phyloP scores from a whole-genome alignment of 148 eudicot genomes.

The Simmondsia chinensis region DNA sequence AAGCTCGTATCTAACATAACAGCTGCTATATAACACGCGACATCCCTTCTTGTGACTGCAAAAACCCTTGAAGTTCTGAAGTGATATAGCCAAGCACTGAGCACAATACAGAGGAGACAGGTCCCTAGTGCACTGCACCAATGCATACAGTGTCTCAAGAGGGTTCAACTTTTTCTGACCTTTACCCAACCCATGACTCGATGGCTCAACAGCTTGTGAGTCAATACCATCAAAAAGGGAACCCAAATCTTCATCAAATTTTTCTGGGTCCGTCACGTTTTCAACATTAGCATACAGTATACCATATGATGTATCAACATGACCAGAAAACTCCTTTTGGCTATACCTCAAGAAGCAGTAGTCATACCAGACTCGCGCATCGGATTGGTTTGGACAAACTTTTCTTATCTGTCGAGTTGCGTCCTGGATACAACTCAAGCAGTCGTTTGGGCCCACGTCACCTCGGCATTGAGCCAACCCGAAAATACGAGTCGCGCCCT shows the following conservation, averaged over 20 bases:
- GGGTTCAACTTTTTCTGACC: slow-evolving; percentile 20
- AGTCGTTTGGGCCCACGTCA: slow-evolving; percentile 26
- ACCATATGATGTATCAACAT: slow-evolving; percentile 28
- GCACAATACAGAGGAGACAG: slow-evolving; percentile 37
- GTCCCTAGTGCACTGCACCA: slow-evolving; percentile 75
- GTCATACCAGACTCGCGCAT: slow-evolving; percentile 48
- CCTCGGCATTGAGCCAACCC: slow-evolving; percentile 57
- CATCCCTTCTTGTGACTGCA: slow-evolving; percentile 59
- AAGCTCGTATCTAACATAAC: slow-evolving; percentile 62
- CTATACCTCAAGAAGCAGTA: slow-evolving; percentile 48
- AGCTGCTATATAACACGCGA: slow-evolving; percentile 61
- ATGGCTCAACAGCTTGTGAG: slow-evolving; percentile 16
- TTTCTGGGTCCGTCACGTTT: slow-evolving; percentile 21
- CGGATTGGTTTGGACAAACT: slow-evolving; percentile 30
- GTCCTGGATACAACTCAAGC: slow-evolving; percentile 30
- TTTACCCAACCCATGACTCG: slow-evolving; percentile 28
- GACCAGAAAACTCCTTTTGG: slow-evolving; percentile 22
- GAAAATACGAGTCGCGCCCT: slow-evolving; percentile 14
- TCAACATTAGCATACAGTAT: slow-evolving; percentile 18
- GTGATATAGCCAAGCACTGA: slow-evolving; percentile 59
- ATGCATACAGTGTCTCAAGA: slow-evolving; percentile 47
- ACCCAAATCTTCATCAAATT: slow-evolving; percentile 24
- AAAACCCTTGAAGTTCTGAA: slow-evolving; percentile 32
- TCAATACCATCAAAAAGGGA: slow-evolving; percentile 13
- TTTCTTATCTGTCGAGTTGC: slow-evolving; percentile 22